These are phyloP conservation scores for Seminavis robusta DNA, from an alignment of 108 stramenopile genomes.

Conservation along the genomic window DNA sequence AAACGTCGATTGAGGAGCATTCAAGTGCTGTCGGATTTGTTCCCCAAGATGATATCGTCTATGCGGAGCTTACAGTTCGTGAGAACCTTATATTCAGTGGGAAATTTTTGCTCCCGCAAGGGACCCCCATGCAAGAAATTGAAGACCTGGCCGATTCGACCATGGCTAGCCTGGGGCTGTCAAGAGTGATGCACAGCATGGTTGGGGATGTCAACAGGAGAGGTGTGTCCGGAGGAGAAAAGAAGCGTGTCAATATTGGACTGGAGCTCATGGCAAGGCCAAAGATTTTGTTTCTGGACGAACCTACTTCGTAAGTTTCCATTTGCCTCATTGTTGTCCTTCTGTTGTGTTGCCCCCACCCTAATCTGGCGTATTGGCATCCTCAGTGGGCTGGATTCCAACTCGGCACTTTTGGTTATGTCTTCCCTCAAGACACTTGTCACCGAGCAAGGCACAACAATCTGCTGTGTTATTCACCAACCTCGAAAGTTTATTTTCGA, in stretches of 20 bases:
- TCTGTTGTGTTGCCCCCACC: too few species aligned
- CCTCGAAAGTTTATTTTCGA: too few species aligned
- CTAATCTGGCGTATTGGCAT: too few species aligned
- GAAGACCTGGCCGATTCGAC: constrained; percentile 50
- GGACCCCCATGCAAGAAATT: constrained; percentile 33
- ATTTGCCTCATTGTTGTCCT: too few species aligned
- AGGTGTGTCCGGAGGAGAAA: constrained; percentile 60
- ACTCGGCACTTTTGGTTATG: constrained; percentile 48
- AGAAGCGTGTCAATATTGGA: constrained; percentile 67
- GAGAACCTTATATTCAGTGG: constrained; percentile 61
- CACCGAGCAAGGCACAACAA: constrained; percentile 45
- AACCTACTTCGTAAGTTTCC: too few species aligned
- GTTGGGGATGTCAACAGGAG: constrained; percentile 61
- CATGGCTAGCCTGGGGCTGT: constrained; percentile 60
- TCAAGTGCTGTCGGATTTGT: constrained; percentile 48
- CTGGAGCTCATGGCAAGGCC: constrained; percentile 60
- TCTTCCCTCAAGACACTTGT: constrained; percentile 31
- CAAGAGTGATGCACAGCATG: constrained; percentile 39
- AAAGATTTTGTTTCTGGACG: too few species aligned
- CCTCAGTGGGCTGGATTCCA: constrained; percentile 49
- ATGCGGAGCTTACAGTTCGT: constrained; percentile 50
- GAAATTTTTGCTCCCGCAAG: constrained; percentile 32
- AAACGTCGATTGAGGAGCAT: constrained; percentile 19
- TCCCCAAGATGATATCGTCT: constrained; percentile 67
- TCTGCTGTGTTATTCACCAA: constrained; percentile 74